Evolutionary conservation across 345 rosid genomes (phyloP).

Genomic region (Euphorbia pulcherrima): DNA sequence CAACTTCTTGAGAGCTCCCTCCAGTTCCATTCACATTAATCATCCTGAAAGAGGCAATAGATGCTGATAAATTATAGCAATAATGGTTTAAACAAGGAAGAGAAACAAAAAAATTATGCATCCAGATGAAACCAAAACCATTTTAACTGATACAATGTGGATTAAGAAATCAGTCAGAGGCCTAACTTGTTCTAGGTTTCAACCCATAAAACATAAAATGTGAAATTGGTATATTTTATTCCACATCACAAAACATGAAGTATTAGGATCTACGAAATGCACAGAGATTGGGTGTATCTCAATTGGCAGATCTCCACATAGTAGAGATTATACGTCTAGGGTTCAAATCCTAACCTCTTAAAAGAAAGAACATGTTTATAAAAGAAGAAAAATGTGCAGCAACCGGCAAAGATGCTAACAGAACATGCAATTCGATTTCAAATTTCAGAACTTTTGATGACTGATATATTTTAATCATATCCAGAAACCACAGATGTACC

Average conservation of each 20-base stretch:
- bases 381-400: not conserved
- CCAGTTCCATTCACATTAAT: constrained; percentile 27
- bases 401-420: not conserved
- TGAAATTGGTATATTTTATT: not conserved
- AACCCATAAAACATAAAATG: not conserved
- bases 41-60: constrained; percentile 33
- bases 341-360: too few species aligned
- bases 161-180: not conserved
- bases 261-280: not conserved
- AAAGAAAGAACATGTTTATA: too few species aligned
- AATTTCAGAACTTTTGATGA: not conserved
- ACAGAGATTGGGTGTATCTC: too few species aligned
- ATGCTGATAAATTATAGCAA: not conserved
- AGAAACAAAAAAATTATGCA: not conserved
- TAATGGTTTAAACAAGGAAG: not conserved
- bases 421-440: not conserved
- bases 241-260: not conserved
- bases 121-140: not conserved
- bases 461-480: not conserved
- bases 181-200: not conserved
- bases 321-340: too few species aligned
- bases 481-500: not conserved
- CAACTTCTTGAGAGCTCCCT: constrained; percentile 25
- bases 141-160: not conserved
- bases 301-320: too few species aligned